Percentiles rank a stretch among this genome's conserved stretches.
Conservation (phyloP, 2,329 filamentous ascomycete species). For the Microascus cirrosus region DNA sequence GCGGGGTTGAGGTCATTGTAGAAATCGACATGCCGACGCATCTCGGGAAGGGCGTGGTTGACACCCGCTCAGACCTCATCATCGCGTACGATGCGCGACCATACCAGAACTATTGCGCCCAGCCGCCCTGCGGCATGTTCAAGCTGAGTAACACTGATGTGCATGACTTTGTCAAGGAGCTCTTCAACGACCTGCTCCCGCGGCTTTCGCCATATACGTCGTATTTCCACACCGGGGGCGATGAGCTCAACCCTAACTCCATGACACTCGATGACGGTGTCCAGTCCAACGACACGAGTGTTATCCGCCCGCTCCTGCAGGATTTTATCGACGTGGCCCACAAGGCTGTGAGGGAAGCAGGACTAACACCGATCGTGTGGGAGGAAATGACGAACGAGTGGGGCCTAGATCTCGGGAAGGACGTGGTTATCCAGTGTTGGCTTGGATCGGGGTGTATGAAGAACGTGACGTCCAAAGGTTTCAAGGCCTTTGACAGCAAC, state of each 20-base stretch:
- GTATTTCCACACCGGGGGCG: constrained; percentile 80
- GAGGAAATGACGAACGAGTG: constrained; percentile 75
- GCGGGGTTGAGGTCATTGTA: constrained; percentile 60
- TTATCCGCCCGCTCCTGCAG: constrained; percentile 68
- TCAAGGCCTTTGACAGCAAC: constrained; percentile 64
- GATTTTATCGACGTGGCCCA: constrained; percentile 64
- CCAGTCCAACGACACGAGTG: constrained; percentile 47
- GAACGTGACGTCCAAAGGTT: constrained; percentile 47
- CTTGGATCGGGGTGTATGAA: constrained; percentile 51
- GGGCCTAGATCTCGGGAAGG: constrained; percentile 60
- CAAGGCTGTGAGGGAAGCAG: constrained; percentile 47
- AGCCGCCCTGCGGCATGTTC: constrained; percentile 58
- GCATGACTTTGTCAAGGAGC: constrained; percentile 56
- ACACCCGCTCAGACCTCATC: constrained; percentile 60
- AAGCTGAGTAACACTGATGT: constrained; percentile 66
- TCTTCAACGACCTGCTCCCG: constrained; percentile 70
- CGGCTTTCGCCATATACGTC: constrained; percentile 56
- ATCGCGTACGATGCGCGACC: constrained; percentile 49
- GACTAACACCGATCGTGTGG: constrained; percentile 70
- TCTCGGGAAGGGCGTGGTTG: constrained; percentile 50
- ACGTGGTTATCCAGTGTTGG: constrained; percentile 75
- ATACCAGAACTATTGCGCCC: constrained; percentile 47
- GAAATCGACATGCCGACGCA: constrained; percentile 79
- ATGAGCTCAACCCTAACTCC: constrained; percentile 71
- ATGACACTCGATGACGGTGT: constrained; percentile 67